These are phyloP conservation scores for Sugiyamaella chiloensis DNA, from an alignment of 805 yeast genomes.

Conservation along the genomic window DNA sequence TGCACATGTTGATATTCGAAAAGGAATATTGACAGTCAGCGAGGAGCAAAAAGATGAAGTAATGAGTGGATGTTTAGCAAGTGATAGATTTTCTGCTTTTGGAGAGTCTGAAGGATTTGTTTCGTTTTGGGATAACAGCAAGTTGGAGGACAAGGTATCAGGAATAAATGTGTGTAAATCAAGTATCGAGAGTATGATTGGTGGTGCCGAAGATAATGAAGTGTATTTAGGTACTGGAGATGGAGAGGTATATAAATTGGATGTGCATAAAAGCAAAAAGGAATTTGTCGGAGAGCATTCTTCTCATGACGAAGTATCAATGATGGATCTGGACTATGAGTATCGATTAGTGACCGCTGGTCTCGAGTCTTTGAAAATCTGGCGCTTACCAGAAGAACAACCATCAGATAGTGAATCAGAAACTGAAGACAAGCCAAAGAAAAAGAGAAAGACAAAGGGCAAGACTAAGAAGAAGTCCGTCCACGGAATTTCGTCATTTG, in stretches of 20 bases:
- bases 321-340: slow-evolving; percentile 74
- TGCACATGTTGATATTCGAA: slow-evolving; percentile 73
- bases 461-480: slow-evolving; percentile 8
- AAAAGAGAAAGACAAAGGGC: slow-evolving; percentile 15
- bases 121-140: slow-evolving; percentile 78
- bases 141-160: slow-evolving; percentile 64
- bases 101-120: slow-evolving; percentile 91
- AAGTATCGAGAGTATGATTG: slow-evolving; percentile 25
- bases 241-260: slow-evolving; percentile 59
- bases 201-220: slow-evolving; percentile 23
- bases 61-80: slow-evolving; percentile 64
- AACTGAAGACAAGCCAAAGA: slow-evolving; percentile 16
- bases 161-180: slow-evolving; percentile 57
- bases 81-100: slow-evolving; percentile 63
- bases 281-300: slow-evolving; percentile 26
- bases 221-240: slow-evolving; percentile 28
- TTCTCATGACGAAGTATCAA: slow-evolving; percentile 55
- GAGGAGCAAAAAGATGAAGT: slow-evolving; percentile 95
- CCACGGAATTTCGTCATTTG: slow-evolving; percentile 5
- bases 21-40: slow-evolving; percentile 59
- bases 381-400: slow-evolving; percentile 42
- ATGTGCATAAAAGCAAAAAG: slow-evolving; percentile 59
- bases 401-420: slow-evolving; percentile 18
- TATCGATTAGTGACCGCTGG: slow-evolving; percentile 81
- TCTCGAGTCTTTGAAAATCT: slow-evolving; percentile 74